Evolutionary conservation across 176 grass and related monocot genomes (phyloP), one percentile per base, ranked within the genome.

Genomic region (Musa schizocarpa): DNA sequence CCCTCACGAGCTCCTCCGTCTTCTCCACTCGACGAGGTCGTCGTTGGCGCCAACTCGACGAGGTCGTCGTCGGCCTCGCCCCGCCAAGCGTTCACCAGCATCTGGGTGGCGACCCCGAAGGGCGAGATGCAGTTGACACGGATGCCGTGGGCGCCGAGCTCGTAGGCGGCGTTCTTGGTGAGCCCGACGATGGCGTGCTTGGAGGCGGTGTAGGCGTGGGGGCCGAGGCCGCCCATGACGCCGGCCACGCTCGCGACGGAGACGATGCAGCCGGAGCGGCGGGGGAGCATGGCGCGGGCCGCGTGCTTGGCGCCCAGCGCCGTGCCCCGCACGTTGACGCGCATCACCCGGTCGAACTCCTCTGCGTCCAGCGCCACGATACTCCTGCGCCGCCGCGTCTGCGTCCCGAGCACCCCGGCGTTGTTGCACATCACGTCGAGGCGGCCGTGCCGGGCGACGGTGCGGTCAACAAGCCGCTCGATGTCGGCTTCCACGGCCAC

Each of bases 21-120:
- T 89, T 94, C 58, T 84, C 83, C 69, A 95, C 88, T n/a, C n/a
- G n/a, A n/a, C n/a, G n/a, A n/a, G n/a, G 69, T 93, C 7, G 86
- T 82, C 55, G 22, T 61, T 20, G 71, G 51, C 71, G 12, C 73
- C 13, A 80, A 8, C 63, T 68, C 86, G 10, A 50, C 6, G 68
- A 64, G 86, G 49, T n/a, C 81, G 19, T 72, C 50, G 1, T 63
- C 75, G 76, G 91, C 91, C 29, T 63, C 75, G 76, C 91, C 91
- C 24, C 81, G 80, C 96, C 96, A 99, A 1, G 91, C 96, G 83
- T 94, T 89, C 67, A 99, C 92, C 61, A 99, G 86, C 96, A 99
- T 99, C 13, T 82, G 85, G 17, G 96, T 99, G 50, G 96, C 96
- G 21, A 99, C 96, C 24, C 96, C 96, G 78, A 99, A 99, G 16